A percentile compares a stretch with the other conserved stretches of the same genome.
phyloP scores from a whole-genome alignment of 805 yeast genomes.

The Teunomyces cretensis region DNA sequence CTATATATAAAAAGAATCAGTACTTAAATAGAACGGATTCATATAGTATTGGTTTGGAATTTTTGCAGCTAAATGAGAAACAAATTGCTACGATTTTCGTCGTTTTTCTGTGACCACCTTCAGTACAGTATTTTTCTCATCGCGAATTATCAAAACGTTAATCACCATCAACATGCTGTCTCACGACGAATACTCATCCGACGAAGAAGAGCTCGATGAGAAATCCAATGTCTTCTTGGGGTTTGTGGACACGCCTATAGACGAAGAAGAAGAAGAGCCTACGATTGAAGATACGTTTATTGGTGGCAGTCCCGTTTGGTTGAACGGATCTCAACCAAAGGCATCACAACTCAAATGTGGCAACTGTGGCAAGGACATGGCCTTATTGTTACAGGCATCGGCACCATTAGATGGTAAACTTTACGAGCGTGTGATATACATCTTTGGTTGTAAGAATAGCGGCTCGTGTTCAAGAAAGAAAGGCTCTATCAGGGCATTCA shows the following conservation, averaged over 20 bases:
- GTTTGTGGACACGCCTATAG: slow-evolving; percentile 58
- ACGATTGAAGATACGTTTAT: slow-evolving; percentile 68
- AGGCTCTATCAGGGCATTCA: slow-evolving; percentile 72
- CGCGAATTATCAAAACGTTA: not conserved
- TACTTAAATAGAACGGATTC: too few relatives aligned
- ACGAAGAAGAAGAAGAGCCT: slow-evolving; percentile 38
- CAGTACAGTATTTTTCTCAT: not conserved
- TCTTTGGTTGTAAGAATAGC: slow-evolving; percentile 68
- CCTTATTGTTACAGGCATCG: slow-evolving; percentile 73
- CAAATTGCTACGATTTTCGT: too few relatives aligned
- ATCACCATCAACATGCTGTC: slow-evolving; percentile 29
- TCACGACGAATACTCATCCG: slow-evolving; percentile 53
- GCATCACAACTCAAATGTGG: slow-evolving; percentile 58
- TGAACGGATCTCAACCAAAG: slow-evolving; percentile 60
- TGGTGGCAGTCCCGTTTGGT: slow-evolving; percentile 74
- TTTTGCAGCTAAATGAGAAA: too few relatives aligned
- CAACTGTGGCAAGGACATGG: slow-evolving; percentile 61
- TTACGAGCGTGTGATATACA: slow-evolving; percentile 79
- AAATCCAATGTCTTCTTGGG: slow-evolving; percentile 55
- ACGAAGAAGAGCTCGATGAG: slow-evolving; percentile 42
- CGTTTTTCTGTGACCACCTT: too few relatives aligned
- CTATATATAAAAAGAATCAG: too few relatives aligned
- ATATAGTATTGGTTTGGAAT: too few relatives aligned
- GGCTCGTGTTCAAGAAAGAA: slow-evolving; percentile 60
- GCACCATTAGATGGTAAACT: slow-evolving; percentile 71